Base-by-base conservation (phyloP, 164 flowering plant species). In the Vitis rupestris region DNA sequence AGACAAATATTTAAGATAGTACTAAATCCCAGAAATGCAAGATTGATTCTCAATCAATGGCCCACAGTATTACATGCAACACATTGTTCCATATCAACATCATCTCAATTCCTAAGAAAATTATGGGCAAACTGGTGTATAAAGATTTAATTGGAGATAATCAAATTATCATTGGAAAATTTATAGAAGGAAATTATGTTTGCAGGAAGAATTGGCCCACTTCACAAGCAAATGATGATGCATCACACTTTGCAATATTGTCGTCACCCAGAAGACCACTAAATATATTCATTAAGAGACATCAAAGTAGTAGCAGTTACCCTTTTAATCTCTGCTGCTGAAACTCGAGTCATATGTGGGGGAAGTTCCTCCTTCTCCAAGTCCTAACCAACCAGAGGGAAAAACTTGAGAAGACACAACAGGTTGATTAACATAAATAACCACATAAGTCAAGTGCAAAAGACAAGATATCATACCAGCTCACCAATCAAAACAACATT, bases 401-500 rank as follows among this genome's bases (percentile, higher is more conserved):
- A 61, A 65, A 62, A 19, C 5, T 19, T 13, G 55, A 37, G 30
- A 53, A 50, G 52, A 15, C 10, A 66, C 30, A 65, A 6, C 4
- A 6, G 44, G 7, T 37, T 3, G 30, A 14, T 61, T 51, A 58
- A 9, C 13, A 65, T 54, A 4, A 27, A 0, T 9, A 68, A 29
- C 14, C 2, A 31, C 12, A n/a, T 16, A 9, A 4, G 1, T 52
- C 74, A 37, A 37, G 44, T 3, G 44, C 44, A 57, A 30, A 51
- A 66, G 27, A 23, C 27, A 23, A 23, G 17, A 47, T 3, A 53
- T 19, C 71, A 49, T 85, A 93, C 98, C 95, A 93, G 85, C 71
- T 94, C 98, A 7, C 98, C 98, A 61, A 94, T 90, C 59, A 94
- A 75, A 68, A 94, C 98, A 68, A 94, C 98, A 82, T 94, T 94